phyloP scores from a whole-genome alignment of 495 filamentous ascomycete species.

The Jackrogersella minutella region DNA sequence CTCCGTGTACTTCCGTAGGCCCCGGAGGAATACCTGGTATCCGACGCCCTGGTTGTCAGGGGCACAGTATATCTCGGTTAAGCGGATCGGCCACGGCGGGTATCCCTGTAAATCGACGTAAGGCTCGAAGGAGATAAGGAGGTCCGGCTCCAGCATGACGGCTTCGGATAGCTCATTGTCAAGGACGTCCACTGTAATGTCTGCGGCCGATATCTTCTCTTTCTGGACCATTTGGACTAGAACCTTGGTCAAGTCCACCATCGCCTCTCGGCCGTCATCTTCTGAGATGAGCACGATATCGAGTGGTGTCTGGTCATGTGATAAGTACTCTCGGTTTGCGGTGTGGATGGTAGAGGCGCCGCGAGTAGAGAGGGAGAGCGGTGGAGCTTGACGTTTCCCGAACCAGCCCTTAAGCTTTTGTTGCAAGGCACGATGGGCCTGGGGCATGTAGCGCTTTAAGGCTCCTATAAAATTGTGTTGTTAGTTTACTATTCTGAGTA shows the following conservation, averaged over 20 bases:
- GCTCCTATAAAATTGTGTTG: conserved; percentile 65
- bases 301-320: conserved; percentile 56
- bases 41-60: conserved; percentile 79
- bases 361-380: conserved; percentile 77
- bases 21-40: conserved; percentile 91
- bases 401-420: conserved; percentile 85
- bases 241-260: conserved; percentile 95
- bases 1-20: conserved; percentile 81
- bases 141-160: conserved; percentile 83
- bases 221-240: conserved; percentile 93
- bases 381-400: conserved; percentile 69
- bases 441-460: conserved; percentile 83
- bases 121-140: conserved; percentile 85
- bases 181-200: conserved; percentile 87
- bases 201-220: conserved; percentile 75
- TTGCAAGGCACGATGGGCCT: conserved; percentile 75
- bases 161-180: conserved; percentile 80
- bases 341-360: conserved; percentile 67
- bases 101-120: conserved; percentile 86
- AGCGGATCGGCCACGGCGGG: conserved; percentile 92
- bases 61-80: conserved; percentile 91
- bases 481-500: background rate
- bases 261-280: conserved; percentile 87
- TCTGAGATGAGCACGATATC: conserved; percentile 86
- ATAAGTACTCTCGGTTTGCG: conserved; percentile 27